Evolutionary conservation across 2,329 filamentous ascomycete genomes (phyloP).

Genomic region (Parafenestella ontariensis): DNA sequence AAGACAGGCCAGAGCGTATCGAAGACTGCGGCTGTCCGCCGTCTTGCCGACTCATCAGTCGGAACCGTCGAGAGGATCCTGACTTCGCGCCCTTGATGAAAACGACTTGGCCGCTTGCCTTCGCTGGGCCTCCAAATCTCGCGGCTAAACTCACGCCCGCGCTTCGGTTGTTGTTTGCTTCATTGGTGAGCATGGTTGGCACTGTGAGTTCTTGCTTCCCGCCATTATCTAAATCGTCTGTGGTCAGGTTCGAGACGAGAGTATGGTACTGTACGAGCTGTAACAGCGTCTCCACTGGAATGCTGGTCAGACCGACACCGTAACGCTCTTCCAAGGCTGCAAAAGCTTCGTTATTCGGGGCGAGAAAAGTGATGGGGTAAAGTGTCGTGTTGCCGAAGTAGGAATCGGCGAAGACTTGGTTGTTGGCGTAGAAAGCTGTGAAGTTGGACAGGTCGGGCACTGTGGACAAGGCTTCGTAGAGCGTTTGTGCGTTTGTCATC

Average conservation of each 20-base stretch:
- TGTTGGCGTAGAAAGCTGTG: conserved; percentile 26
- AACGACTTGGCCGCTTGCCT: conserved; percentile 26
- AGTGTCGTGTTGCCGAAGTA: conserved; percentile 21
- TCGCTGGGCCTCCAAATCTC: conserved; percentile 21
- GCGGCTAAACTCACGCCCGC: conserved; percentile 15
- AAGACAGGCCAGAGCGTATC: conserved; percentile 24
- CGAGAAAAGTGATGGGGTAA: conserved; percentile 32
- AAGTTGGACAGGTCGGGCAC: conserved; percentile 30
- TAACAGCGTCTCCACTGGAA: conserved; percentile 11
- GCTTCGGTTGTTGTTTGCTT: conserved; percentile 24
- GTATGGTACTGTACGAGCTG: conserved; percentile 30
- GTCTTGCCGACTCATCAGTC: conserved; percentile 15
- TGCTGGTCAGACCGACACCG: conserved; percentile 14
- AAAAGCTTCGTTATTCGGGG: conserved; percentile 28
- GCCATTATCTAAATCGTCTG: conserved; percentile 15
- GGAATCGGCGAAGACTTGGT: conserved; percentile 19
- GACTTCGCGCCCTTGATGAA: conserved; percentile 20
- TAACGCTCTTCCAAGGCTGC: conserved; percentile 14
- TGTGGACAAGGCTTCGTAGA: conserved; percentile 22
- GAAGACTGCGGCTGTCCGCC: conserved; percentile 2
- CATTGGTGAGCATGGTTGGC: conserved; percentile 21
- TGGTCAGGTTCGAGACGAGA: conserved; percentile 17
- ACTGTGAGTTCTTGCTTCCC: conserved; percentile 11
- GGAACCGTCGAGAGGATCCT: conserved; percentile 13
- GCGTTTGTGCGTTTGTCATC: conserved; percentile 10